Conservation (phyloP, 495 filamentous ascomycete genomes). For the Penicillium steckii region DNA sequence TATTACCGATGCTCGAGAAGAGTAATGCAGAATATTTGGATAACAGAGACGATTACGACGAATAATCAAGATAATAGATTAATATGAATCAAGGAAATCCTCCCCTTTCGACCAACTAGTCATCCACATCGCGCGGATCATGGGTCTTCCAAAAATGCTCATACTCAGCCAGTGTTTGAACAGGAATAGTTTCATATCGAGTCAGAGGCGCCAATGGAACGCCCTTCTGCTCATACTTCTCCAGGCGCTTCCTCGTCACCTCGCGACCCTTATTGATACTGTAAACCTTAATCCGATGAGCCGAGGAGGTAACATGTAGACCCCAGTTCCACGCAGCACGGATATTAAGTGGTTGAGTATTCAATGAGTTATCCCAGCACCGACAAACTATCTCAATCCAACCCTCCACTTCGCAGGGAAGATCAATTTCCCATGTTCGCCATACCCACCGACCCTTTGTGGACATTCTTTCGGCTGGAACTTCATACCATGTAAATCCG, state of each 20-base stretch:
- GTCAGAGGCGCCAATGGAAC: constrained; percentile 52
- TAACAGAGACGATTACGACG: too few species aligned
- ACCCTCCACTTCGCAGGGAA: constrained; percentile 41
- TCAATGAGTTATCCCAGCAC: constrained; percentile 43
- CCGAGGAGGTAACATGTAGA: constrained; percentile 64
- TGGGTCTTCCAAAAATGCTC: constrained; percentile 41
- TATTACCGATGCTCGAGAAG: too few species aligned
- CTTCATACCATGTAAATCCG: constrained; percentile 40
- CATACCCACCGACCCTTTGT: constrained; percentile 38
- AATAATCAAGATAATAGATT: too few species aligned
- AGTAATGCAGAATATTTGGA: too few species aligned
- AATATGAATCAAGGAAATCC: background rate
- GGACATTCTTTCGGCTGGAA: constrained; percentile 30
- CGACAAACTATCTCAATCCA: constrained; percentile 44
- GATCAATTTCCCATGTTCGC: constrained; percentile 39
- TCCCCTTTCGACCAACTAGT: too few species aligned
- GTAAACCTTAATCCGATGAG: constrained; percentile 62
- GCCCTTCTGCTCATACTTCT: constrained; percentile 46
- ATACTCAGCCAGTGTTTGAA: constrained; percentile 48
- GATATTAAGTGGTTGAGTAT: constrained; percentile 40
- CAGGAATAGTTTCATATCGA: constrained; percentile 41
- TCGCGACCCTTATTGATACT: constrained; percentile 56
- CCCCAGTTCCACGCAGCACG: constrained; percentile 56
- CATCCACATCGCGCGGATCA: constrained; percentile 50
- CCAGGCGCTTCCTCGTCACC: constrained; percentile 47